Evolutionary conservation across 2,329 filamentous ascomycete genomes (phyloP).

Genomic region (Scortechinia acanthostroma): DNA sequence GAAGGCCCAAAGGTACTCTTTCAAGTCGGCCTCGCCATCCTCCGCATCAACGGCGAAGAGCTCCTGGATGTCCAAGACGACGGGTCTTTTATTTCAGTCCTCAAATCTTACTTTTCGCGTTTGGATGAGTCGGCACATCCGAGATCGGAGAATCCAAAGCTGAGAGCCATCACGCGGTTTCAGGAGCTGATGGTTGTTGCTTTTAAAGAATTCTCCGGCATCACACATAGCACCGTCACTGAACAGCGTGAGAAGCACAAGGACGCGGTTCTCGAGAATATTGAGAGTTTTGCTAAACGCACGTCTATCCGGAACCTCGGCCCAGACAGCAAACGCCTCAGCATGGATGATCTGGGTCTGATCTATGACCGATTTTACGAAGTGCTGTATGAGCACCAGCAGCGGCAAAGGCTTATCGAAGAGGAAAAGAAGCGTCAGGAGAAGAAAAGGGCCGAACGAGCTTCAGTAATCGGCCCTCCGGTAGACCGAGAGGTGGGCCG

Average conservation of each 20-base stretch:
- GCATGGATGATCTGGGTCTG: conserved; percentile 76
- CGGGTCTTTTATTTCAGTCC: conserved; percentile 88
- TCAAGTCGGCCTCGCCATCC: conserved; percentile 91
- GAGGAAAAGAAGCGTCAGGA: conserved; percentile 28
- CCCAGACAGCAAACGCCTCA: conserved; percentile 87
- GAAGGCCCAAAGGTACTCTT: conserved; percentile 96
- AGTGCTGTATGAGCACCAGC: conserved; percentile 83
- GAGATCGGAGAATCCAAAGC: conserved; percentile 87
- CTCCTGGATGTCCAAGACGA: conserved; percentile 88
- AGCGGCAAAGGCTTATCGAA: conserved; percentile 69
- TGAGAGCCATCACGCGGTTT: conserved; percentile 88
- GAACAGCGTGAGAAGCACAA: conserved; percentile 89
- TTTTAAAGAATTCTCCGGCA: conserved; percentile 94
- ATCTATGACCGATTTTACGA: conserved; percentile 93
- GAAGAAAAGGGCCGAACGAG: background rate
- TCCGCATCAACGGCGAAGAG: conserved; percentile 94
- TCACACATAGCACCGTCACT: conserved; percentile 86
- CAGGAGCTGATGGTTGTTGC: conserved; percentile 98
- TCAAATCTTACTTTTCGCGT: conserved; percentile 89
- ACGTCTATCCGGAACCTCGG: conserved; percentile 94
- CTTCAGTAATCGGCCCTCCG: background rate
- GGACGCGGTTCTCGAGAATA: conserved; percentile 85
- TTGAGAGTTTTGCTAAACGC: conserved; percentile 93
- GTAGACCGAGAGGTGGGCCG: conserved; percentile 72
- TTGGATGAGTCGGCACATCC: conserved; percentile 94